phyloP scores from a whole-genome alignment of 129 eudicot species.

The Flaveria sonorensis region DNA sequence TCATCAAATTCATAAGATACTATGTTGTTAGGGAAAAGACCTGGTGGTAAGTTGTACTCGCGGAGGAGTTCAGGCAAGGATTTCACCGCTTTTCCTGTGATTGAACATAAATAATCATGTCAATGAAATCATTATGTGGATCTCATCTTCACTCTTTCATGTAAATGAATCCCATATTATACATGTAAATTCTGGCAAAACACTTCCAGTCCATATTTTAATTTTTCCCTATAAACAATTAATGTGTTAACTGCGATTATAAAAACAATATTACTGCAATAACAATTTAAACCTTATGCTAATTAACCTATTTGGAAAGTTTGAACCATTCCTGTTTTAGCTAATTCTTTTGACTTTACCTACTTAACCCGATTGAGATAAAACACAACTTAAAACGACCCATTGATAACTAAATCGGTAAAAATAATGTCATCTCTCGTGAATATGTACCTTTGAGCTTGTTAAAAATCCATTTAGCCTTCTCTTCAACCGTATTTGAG shows the following conservation, averaged over 20 bases:
- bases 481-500: constrained; percentile 54
- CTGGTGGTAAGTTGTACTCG: constrained; percentile 56
- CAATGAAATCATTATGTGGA: neutral
- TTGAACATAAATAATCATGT: neutral
- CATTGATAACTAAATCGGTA: neutral
- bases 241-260: too few relatives aligned
- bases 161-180: too few relatives aligned
- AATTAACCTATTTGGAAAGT: neutral
- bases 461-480: constrained; percentile 66
- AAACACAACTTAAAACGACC: neutral
- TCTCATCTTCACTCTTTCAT: neutral
- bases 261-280: neutral
- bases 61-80: constrained; percentile 56
- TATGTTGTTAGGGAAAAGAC: constrained; percentile 61
- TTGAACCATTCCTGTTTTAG: neutral
- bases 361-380: neutral
- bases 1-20: constrained; percentile 58
- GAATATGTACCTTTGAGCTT: constrained; percentile 48
- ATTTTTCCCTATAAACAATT: neutral
- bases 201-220: neutral
- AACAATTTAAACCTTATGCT: neutral
- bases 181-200: too few relatives aligned
- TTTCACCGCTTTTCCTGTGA: constrained; percentile 50
- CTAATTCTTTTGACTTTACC: neutral
- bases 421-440: neutral